These are phyloP conservation scores for Penicillium dipodomyicola DNA, from an alignment of 495 filamentous ascomycete species.

Conservation along the genomic window DNA sequence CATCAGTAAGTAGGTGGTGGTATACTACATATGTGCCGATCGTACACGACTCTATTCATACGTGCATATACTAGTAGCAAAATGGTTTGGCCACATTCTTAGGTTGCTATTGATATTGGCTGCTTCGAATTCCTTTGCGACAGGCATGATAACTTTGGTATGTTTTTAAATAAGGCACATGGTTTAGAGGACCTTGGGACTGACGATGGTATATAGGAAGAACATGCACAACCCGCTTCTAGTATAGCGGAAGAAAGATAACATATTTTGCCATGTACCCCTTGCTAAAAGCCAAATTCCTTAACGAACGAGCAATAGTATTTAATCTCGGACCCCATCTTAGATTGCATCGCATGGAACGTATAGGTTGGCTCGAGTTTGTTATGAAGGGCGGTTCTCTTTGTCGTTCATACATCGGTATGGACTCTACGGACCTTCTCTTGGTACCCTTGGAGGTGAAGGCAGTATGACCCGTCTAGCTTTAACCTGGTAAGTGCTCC, in stretches of 20 bases:
- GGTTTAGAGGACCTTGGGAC: constrained; percentile 11
- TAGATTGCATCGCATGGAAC: too few species aligned
- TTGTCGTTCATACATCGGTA: too few species aligned
- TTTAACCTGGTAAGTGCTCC: background rate
- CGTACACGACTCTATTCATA: constrained; percentile 2
- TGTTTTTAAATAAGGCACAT: background rate
- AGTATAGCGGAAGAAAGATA: constrained; percentile 1
- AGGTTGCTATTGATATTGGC: constrained; percentile 47
- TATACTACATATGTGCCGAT: background rate
- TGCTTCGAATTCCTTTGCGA: constrained; percentile 35
- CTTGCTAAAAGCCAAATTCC: too few species aligned
- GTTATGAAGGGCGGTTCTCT: too few species aligned
- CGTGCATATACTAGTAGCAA: background rate
- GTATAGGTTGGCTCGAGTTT: too few species aligned
- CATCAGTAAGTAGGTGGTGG: background rate
- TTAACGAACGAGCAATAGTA: too few species aligned
- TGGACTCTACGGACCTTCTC: background rate
- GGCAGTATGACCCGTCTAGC: too few species aligned
- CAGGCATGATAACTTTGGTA: constrained; percentile 27
- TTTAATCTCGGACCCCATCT: too few species aligned
- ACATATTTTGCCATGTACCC: background rate
- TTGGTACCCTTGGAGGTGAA: background rate
- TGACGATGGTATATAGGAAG: constrained; percentile 7
- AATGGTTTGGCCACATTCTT: background rate
- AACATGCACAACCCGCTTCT: constrained; percentile 14